Evolutionary conservation across 352 stramenopile genomes (phyloP).

Genomic region (Aphanomyces invadans): DNA sequence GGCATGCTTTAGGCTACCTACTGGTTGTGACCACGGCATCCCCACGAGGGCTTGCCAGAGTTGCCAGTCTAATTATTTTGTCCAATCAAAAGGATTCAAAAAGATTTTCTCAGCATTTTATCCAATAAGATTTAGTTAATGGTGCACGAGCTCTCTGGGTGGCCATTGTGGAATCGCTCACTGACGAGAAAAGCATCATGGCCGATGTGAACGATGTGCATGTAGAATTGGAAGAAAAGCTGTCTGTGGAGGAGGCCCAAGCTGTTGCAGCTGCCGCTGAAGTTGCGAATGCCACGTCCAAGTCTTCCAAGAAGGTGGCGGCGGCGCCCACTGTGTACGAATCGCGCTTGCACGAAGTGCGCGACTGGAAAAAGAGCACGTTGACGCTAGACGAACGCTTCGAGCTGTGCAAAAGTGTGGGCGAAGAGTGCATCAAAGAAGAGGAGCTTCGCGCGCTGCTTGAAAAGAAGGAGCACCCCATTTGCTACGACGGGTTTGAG

Average conservation of each 20-base stretch:
- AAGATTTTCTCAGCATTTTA: too few relatives aligned
- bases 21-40: too few relatives aligned
- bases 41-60: too few relatives aligned
- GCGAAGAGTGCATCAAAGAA: conserved; percentile 91
- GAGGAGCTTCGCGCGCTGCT: conserved; percentile 77
- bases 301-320: conserved; percentile 11
- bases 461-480: conserved; percentile 82
- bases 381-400: conserved; percentile 79
- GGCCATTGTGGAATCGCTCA: conserved; percentile 19
- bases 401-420: conserved; percentile 72
- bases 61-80: too few relatives aligned
- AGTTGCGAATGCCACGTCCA: not conserved
- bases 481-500: conserved; percentile 99
- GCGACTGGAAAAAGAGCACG: conserved; percentile 64
- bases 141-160: not conserved
- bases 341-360: conserved; percentile 23
- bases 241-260: conserved; percentile 18
- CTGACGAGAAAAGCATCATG: conserved; percentile 2
- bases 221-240: conserved; percentile 18
- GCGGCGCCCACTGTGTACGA: conserved; percentile 20
- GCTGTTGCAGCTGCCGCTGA: not conserved
- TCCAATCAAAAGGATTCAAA: too few relatives aligned
- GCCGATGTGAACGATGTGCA: conserved; percentile 11
- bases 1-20: too few relatives aligned
- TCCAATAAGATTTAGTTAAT: not conserved